Percentiles rank a stretch among this genome's conserved stretches.
phyloP scores from a whole-genome alignment of 768 basidiomycete species.

The Lactifluus piperatus region DNA sequence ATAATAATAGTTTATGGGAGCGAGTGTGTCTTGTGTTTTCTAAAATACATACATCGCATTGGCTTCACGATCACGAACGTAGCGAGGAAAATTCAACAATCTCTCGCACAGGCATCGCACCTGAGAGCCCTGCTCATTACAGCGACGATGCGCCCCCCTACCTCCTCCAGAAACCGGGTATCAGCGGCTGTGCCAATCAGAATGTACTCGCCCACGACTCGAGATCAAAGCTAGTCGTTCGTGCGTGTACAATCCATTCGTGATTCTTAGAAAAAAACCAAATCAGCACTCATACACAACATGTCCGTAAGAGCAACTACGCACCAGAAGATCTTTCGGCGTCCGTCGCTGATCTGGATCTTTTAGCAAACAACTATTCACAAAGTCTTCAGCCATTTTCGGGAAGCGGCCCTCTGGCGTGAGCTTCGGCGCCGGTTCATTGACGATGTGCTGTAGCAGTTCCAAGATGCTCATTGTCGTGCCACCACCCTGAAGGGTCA shows the following conservation, averaged over 20 bases:
- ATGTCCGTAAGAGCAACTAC: constrained; percentile 24
- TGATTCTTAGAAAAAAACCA: constrained; percentile 43
- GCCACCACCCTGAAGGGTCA: constrained; percentile 86
- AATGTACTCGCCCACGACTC: constrained; percentile 76
- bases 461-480: constrained; percentile 99
- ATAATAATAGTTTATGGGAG: not conserved
- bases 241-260: constrained; percentile 62
- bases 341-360: constrained; percentile 77
- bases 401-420: constrained; percentile 69
- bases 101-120: not conserved
- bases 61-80: constrained; percentile 4
- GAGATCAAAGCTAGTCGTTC: constrained; percentile 54
- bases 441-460: constrained; percentile 94
- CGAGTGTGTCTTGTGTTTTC: not conserved
- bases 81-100: not conserved
- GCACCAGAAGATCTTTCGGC: constrained; percentile 79
- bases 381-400: constrained; percentile 68
- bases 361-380: constrained; percentile 86
- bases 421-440: constrained; percentile 90
- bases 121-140: constrained; percentile 12
- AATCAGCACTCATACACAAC: not conserved
- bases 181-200: constrained; percentile 26
- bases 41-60: constrained; percentile 12
- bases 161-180: not conserved
- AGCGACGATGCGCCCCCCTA: not conserved